Conservation (phyloP, 352 stramenopile genomes). For the Albugo candida region DNA sequence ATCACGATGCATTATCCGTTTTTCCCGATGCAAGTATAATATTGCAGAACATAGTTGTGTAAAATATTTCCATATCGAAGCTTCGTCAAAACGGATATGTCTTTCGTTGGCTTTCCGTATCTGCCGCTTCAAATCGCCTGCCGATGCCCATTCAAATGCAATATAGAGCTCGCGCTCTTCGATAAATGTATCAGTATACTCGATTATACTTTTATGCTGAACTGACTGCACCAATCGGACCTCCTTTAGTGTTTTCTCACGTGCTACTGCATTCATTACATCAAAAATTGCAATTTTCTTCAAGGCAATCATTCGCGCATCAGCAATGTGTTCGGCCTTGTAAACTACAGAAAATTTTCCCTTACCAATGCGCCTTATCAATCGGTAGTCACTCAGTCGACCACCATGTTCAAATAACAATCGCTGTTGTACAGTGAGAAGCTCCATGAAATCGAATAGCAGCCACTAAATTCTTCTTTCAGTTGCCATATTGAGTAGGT, state of each 20-base stretch:
- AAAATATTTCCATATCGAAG: constrained; percentile 89
- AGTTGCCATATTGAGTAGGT: too few relatives aligned
- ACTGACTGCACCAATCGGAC: constrained; percentile 80
- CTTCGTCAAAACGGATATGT: constrained; percentile 72
- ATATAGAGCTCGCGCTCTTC: constrained; percentile 83
- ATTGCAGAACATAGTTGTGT: constrained; percentile 74
- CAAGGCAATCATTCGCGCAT: constrained; percentile 69
- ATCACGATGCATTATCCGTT: constrained; percentile 85
- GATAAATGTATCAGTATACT: constrained; percentile 85
- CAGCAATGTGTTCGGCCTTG: constrained; percentile 46
- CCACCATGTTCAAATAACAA: constrained; percentile 36
- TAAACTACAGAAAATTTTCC: constrained; percentile 88
- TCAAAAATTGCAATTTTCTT: constrained; percentile 89
- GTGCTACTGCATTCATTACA: constrained; percentile 75
- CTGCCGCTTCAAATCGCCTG: constrained; percentile 85
- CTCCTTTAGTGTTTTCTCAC: constrained; percentile 84
- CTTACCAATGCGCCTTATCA: constrained; percentile 81
- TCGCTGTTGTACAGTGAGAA: constrained; percentile 47
- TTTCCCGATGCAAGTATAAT: constrained; percentile 62
- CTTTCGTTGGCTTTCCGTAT: constrained; percentile 81
- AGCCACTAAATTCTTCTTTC: background rate
- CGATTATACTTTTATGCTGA: constrained; percentile 80
- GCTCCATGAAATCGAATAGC: constrained; percentile 23
- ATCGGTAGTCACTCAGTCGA: constrained; percentile 50
- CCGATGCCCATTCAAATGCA: constrained; percentile 87